Conservation (phyloP, 257 asterid species). For the Solanum dulcamara region DNA sequence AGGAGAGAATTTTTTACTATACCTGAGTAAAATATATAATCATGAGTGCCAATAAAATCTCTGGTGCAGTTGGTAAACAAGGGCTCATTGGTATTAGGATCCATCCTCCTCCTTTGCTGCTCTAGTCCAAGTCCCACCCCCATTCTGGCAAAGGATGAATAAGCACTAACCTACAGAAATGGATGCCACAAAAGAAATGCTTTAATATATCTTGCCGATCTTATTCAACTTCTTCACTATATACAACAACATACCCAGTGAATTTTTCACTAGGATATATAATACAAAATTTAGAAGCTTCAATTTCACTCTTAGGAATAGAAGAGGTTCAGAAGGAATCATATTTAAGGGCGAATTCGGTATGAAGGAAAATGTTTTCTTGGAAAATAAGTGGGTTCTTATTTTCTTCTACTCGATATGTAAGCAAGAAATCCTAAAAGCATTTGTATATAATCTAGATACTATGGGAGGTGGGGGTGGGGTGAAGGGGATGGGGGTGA, state of each 20-base stretch:
- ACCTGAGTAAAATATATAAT: constrained; percentile 98
- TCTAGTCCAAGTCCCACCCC: constrained; percentile 61
- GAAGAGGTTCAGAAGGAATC: background rate
- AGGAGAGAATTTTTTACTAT: background rate
- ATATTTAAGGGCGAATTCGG: background rate
- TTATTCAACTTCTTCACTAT: background rate
- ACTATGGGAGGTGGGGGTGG: background rate
- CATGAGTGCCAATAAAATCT: constrained; percentile 90
- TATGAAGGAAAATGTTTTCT: background rate
- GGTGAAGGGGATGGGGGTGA: background rate
- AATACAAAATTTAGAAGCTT: background rate
- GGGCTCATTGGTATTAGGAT: constrained; percentile 85
- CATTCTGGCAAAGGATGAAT: constrained; percentile 84
- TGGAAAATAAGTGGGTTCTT: background rate
- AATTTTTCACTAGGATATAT: background rate
- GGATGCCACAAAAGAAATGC: background rate
- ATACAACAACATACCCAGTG: too few relatives aligned
- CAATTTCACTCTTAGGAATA: background rate
- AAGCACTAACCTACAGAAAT: constrained; percentile 83
- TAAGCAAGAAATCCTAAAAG: background rate
- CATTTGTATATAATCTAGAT: background rate
- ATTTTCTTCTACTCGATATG: background rate
- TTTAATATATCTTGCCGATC: background rate
- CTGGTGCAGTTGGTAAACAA: constrained; percentile 82
- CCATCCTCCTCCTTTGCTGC: constrained; percentile 76